Evolutionary conservation across 306 rosid genomes (phyloP).

Genomic region (Cucumis sativus): DNA sequence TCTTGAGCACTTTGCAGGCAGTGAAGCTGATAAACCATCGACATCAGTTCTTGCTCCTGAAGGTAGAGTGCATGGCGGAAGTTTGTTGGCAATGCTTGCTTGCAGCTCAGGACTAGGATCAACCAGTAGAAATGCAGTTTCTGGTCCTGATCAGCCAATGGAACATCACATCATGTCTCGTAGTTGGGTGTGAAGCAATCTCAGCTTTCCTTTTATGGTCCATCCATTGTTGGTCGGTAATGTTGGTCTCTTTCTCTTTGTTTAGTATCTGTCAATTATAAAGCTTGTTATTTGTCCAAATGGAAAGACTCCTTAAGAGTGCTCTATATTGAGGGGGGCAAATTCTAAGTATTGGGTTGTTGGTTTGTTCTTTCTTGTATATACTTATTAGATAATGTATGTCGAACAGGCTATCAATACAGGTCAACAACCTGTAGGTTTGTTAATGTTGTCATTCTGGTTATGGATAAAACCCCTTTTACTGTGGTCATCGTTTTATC

Average conservation of each 20-base stretch:
- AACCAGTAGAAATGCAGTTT: conserved; percentile 20
- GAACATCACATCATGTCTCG: conserved; percentile 27
- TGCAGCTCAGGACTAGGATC: conserved; percentile 28
- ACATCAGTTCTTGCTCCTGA: conserved; percentile 37
- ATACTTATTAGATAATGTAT: conserved; percentile 22
- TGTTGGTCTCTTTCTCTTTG: neutral
- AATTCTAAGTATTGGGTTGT: conserved; percentile 31
- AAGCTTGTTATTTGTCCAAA: conserved; percentile 16
- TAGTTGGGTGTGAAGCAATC: conserved; percentile 44
- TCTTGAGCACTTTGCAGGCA: conserved; percentile 19
- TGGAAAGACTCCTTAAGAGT: conserved; percentile 22
- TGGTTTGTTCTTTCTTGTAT: conserved; percentile 44
- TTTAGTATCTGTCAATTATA: conserved; percentile 3
- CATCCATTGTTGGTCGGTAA: conserved; percentile 14
- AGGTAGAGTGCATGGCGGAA: conserved; percentile 95
- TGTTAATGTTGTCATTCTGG: conserved; percentile 34
- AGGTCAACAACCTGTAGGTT: conserved; percentile 42
- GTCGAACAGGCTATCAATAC: neutral
- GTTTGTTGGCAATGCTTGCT: conserved; percentile 60
- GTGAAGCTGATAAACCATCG: conserved; percentile 22
- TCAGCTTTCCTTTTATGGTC: neutral
- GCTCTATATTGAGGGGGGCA: conserved; percentile 6
- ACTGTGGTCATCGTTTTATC: conserved; percentile 10
- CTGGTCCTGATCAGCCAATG: conserved; percentile 23
- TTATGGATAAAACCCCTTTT: conserved; percentile 35